phyloP scores from a whole-genome alignment of 1,284 basidiomycete species.

The Boletellus sp. region DNA sequence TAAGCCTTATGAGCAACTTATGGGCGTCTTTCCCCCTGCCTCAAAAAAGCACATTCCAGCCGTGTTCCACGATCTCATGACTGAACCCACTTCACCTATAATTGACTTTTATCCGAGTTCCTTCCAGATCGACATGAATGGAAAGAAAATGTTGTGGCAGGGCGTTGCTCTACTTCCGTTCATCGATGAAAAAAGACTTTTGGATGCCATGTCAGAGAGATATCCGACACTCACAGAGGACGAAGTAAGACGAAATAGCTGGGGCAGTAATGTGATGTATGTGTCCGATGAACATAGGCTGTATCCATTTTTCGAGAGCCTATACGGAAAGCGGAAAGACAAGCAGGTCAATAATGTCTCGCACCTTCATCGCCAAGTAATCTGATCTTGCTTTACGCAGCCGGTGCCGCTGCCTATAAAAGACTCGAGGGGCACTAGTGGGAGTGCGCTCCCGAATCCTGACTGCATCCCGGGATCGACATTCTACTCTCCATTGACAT shows the following conservation, averaged over 20 bases:
- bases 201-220: constrained; percentile 77
- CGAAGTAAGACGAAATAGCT: constrained; percentile 80
- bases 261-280: constrained; percentile 85
- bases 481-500: constrained; percentile 71
- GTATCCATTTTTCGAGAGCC: constrained; percentile 80
- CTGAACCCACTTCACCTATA: constrained; percentile 83
- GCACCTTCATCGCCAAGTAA: constrained; percentile 1
- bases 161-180: constrained; percentile 96
- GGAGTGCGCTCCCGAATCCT: constrained; percentile 79
- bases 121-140: constrained; percentile 99
- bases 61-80: constrained; percentile 89
- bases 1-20: constrained; percentile 95
- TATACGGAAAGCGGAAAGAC: constrained; percentile 87
- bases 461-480: constrained; percentile 90
- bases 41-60: constrained; percentile 74
- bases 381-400: constrained; percentile 36
- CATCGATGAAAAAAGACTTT: constrained; percentile 83
- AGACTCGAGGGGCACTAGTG: constrained; percentile 77
- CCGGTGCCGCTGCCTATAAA: constrained; percentile 66
- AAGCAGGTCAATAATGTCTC: constrained; percentile 58
- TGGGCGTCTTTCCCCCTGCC: constrained; percentile 92
- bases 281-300: constrained; percentile 83
- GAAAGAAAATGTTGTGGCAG: constrained; percentile 99
- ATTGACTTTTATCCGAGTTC: constrained; percentile 93
- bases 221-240: constrained; percentile 78